Evolutionary conservation across 768 basidiomycete genomes (phyloP).

Genomic region (Tricholoma terreum): DNA sequence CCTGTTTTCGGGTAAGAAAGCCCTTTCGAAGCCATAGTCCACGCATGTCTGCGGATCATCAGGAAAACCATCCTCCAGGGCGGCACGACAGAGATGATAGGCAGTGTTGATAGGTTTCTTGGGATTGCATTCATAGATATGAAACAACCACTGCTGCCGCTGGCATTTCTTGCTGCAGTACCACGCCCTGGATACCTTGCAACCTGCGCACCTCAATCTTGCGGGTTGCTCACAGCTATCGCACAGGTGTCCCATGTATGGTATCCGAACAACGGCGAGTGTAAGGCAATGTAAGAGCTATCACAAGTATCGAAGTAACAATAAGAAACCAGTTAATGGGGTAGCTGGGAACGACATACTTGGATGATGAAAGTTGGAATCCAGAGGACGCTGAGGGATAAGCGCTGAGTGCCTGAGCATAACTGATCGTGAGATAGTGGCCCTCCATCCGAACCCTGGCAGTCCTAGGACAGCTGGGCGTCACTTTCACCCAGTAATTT

Average conservation of each 20-base stretch:
- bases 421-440: no score
- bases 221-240: conserved; percentile 6
- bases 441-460: no score
- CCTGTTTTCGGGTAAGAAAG: conserved; percentile 11
- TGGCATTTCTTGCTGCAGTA: conserved; percentile 34
- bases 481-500: no score
- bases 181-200: conserved; percentile 19
- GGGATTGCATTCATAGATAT: conserved; percentile 32
- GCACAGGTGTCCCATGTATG: conserved; percentile 2
- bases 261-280: no score
- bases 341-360: no score
- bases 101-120: conserved; percentile 25
- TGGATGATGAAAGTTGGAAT: no score
- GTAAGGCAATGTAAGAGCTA: no score
- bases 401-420: no score
- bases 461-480: no score
- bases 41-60: conserved; percentile 27
- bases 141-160: conserved; percentile 23
- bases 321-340: no score
- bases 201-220: conserved; percentile 17
- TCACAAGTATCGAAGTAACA: no score
- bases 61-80: conserved; percentile 28
- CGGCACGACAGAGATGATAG: conserved; percentile 30
- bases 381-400: no score
- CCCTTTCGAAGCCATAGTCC: conserved; percentile 35